Evolutionary conservation across 352 stramenopile genomes (phyloP), one percentile per base, ranked within the genome.

Genomic region (Phytophthora pseudosyringae): DNA sequence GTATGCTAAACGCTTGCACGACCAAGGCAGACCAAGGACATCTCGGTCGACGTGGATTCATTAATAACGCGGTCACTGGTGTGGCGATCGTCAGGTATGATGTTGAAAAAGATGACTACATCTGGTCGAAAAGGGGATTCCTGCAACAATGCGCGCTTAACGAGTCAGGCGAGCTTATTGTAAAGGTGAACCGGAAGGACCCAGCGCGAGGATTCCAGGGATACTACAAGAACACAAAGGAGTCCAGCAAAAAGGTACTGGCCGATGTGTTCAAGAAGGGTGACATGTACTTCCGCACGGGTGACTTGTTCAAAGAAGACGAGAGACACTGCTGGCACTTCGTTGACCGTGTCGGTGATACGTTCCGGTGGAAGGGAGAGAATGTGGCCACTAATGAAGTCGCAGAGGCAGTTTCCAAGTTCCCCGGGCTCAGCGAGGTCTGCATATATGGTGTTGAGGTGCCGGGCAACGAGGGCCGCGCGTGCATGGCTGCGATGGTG

Each of bases 351-450:
- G 83, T 98, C 13, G 93, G 93, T 21, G 93, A 98, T 60, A 98
- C 93, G 15, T 98, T 97, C 65, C 84, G 93, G 13, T 98, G 93
- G 90, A 98, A 98, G 51, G 93, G 93, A 21, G 93, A 98, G 58
- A 98, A 98, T 56, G 89, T 97, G 13, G 85, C 88, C 38, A 98
- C 93, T 2, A 95, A 88, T 48, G 90, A 98, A 66, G 90, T 98
- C 8, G 76, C 82, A 0, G 77, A 95, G 41, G 85, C 85, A 3
- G 69, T 98, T 18, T 83, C 81, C 29, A 73, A 82, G 53, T 96
- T 95, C 55, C 75, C 83, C 1, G 85, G 83, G 1, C 67, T 97
- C 45, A 80, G 81, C 21, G 85, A 92, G 26, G 76, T 91, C n/a
- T 93, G 84, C 55, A 75, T 94, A 41, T 91, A 94, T 45, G 82